Evolutionary conservation across 2,329 filamentous ascomycete species (phyloP).

Genomic region (Calonectria naviculata): DNA sequence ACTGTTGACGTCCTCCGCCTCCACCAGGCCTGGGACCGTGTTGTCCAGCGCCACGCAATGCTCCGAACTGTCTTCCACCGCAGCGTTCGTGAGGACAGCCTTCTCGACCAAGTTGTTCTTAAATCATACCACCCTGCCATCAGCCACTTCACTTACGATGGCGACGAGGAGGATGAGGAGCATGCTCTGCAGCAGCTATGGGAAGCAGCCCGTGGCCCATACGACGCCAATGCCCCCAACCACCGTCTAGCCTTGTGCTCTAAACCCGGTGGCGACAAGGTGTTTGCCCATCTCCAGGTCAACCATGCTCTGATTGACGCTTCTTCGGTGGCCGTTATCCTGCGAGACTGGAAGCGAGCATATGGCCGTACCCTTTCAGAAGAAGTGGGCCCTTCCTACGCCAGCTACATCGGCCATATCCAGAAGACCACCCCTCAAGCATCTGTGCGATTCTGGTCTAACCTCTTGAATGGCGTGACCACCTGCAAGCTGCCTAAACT

Average conservation of each 20-base stretch:
- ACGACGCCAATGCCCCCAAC: constrained; percentile 7
- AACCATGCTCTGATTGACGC: constrained; percentile 38
- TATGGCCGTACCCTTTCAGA: constrained; percentile 10
- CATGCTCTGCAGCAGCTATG: constrained; percentile 4
- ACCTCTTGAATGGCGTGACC: constrained; percentile 25
- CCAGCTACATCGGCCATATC: constrained; percentile 27
- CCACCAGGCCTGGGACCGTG: constrained; percentile 49
- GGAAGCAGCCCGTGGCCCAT: constrained; percentile 15
- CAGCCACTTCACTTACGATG: constrained; percentile 15
- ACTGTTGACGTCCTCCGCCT: constrained; percentile 26
- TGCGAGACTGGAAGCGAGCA: constrained; percentile 29
- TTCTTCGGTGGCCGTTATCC: constrained; percentile 32
- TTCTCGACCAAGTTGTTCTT: constrained; percentile 60
- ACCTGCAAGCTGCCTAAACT: constrained; percentile 33
- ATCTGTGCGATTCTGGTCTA: constrained; percentile 21
- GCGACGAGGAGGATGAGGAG: constrained; percentile 22
- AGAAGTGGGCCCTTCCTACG: constrained; percentile 28
- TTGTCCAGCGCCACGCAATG: constrained; percentile 54
- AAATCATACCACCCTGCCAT: constrained; percentile 24
- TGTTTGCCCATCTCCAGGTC: constrained; percentile 37
- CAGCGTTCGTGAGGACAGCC: constrained; percentile 54
- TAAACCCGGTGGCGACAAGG: constrained; percentile 27
- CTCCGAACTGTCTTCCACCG: constrained; percentile 60
- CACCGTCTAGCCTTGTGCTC: constrained; percentile 33
- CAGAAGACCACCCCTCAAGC: constrained; percentile 11